Conservation (phyloP, 371 early-diverging fungal species). For the Dichotomocladium elegans region DNA sequence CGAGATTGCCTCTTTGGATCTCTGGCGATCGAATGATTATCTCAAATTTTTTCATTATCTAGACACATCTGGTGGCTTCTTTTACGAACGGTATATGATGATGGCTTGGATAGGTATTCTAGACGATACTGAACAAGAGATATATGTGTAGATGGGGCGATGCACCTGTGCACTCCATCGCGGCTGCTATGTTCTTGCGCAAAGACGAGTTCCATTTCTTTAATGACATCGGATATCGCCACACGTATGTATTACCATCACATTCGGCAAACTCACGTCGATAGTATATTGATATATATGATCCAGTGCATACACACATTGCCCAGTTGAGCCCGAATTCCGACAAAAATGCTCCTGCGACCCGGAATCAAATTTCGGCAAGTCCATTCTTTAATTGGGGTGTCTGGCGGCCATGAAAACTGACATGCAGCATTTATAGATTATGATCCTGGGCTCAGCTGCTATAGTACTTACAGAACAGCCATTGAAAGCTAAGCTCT, state of each 20-base stretch:
- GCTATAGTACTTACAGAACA: conserved; percentile 9
- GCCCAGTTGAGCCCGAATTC: conserved; percentile 55
- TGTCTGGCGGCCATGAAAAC: background rate
- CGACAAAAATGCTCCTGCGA: conserved; percentile 57
- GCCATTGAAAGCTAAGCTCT: conserved; percentile 4
- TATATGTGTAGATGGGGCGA: conserved; percentile 80
- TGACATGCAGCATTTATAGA: conserved; percentile 1
- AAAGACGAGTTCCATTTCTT: conserved; percentile 87
- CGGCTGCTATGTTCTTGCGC: conserved; percentile 76
- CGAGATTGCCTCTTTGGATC: conserved; percentile 76
- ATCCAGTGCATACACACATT: conserved; percentile 75
- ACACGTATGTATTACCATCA: conserved; percentile 40
- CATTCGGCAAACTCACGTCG: too few relatives aligned
- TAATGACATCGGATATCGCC: conserved; percentile 73
- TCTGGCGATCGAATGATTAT: conserved; percentile 79
- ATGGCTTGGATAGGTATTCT: conserved; percentile 18
- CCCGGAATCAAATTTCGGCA: conserved; percentile 51
- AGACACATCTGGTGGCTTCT: conserved; percentile 89
- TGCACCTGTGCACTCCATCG: conserved; percentile 96
- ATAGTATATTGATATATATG: too few relatives aligned
- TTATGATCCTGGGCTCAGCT: conserved; percentile 17
- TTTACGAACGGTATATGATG: conserved; percentile 71
- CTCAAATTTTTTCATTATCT: conserved; percentile 74
- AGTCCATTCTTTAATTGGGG: background rate
- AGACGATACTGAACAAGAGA: background rate